Evolutionary conservation across 371 early-diverging fungal genomes (phyloP), one percentile per base, ranked within the genome.

Genomic region (Vairimorpha ceranae): DNA sequence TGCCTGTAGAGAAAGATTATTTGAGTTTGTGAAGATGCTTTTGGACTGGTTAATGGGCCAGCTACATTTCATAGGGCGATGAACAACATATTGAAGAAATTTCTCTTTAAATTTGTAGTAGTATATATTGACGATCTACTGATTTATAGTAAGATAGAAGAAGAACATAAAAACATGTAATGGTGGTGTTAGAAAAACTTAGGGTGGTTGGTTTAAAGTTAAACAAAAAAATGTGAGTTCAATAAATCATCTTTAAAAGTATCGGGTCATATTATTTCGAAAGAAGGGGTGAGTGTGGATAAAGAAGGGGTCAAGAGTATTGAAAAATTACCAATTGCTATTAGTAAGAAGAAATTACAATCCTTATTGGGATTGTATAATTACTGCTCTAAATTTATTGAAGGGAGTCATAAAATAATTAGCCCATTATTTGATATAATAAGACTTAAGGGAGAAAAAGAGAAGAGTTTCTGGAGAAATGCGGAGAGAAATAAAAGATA

Each of bases 1-100:
- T 58, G 67, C 77, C 19, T 70, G 74, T 0, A 30, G 36, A 27
- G n/a, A 64, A 6, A 81, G 84, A 23, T 54, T 74, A 4, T 81
- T 66, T 68, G 82, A 86, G 58, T 86, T 74, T 65, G 58, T 27
- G 2, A 56, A 21, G 41, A 67, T 74, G 67, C 74, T 63, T 70
- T 70, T 43, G 70, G 70, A 10, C 21, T 51, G 4, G 66, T 43
- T 1, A 70, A 70, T 70, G 70, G 12, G 1, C 61, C 70, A 17
- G 59, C 70, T 19, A 78, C 74, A 2, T 76, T 78, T 48, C 75
- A 78, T 66, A 63, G 79, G 25, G 36, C 43, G 3, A 78, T 78
- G 76, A 58, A 75, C 21, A 71, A 1, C 2, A 23, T 75, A 17
- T 38, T 78, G 23, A 35, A 48, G 23, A 27, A 70, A 6, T 15